phyloP scores from a whole-genome alignment of 164 flowering plant species.

The Stephania yunnanensis region DNA sequence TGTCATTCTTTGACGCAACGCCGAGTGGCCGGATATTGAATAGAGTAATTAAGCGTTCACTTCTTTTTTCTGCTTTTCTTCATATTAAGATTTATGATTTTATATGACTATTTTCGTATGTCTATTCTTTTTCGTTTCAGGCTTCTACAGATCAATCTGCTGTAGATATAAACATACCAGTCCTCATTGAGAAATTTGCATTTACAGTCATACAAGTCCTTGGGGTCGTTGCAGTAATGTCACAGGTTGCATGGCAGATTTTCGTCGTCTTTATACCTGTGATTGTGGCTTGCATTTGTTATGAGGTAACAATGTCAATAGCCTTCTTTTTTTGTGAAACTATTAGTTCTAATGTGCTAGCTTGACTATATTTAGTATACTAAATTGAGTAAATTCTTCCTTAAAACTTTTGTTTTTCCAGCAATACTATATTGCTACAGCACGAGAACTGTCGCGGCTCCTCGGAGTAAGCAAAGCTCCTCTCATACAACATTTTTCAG shows the following conservation, averaged over 20 bases:
- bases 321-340: too few relatives aligned
- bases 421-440: slow-evolving; percentile 34
- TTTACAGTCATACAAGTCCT: slow-evolving; percentile 60
- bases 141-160: slow-evolving; percentile 94
- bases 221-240: slow-evolving; percentile 81
- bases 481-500: slow-evolving; percentile 39
- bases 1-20: slow-evolving; percentile 96
- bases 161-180: slow-evolving; percentile 53
- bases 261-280: slow-evolving; percentile 73
- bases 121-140: slow-evolving; percentile 26
- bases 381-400: neutral
- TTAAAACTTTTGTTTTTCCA: slow-evolving; percentile 12
- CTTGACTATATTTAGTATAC: neutral
- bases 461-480: slow-evolving; percentile 41
- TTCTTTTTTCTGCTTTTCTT: neutral
- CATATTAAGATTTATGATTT: neutral
- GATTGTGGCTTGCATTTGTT: slow-evolving; percentile 60
- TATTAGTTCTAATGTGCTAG: too few relatives aligned
- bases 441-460: slow-evolving; percentile 33
- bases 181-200: slow-evolving; percentile 40
- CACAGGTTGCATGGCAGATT: slow-evolving; percentile 90
- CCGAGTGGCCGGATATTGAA: slow-evolving; percentile 87
- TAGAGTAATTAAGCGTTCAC: slow-evolving; percentile 41
- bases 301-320: slow-evolving; percentile 47
- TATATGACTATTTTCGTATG: neutral